Evolutionary conservation across 1,284 basidiomycete genomes (phyloP), one percentile per base, ranked within the genome.

Genomic region (Pyrrhoderma lamaoense): DNA sequence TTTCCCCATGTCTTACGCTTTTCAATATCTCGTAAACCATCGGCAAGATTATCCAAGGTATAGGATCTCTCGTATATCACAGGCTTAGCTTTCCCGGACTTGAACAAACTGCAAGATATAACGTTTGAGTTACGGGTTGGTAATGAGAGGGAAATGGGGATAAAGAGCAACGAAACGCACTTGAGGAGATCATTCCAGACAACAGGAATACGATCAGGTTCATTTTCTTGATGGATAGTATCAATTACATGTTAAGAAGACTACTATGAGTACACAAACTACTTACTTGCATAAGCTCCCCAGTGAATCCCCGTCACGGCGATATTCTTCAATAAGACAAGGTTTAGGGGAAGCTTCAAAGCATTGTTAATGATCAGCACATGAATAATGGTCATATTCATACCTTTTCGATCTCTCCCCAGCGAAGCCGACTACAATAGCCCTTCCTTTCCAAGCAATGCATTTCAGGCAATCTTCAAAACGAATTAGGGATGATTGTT

Each of bases 1-100:
- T 98, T 98, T 1, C 94, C 95, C 89, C 91, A 98, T 1, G 93
- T 95, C 70, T 91, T 82, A 53, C 95, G 73, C 49, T 75, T 74
- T 61, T 92, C 83, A 9, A 98, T 70, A 3, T 79, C 79, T 31
- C 71, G 71, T 9, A 98, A 72, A 0, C 91, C 94, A 1, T 80
- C 75, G 8, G 70, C 66, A 3, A 86, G 63, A 21, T 65, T 67
- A 18, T 81, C 79, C 3, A 89, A 63, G 0, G 78, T 68, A 67
- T 84, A 96, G 2, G 85, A 64, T 49, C 82, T 75, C 8, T 80
- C 71, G 62, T 89, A 97, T 5, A 85, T 73, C 2, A 91, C 74
- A 0, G 93, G 91, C 50, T 76, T 77, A 22, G 85, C 72, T 54
- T 77, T 76, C 3, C 81, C 82, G 5, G 79, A 77, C 11, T 74